These are phyloP conservation scores for Aspergillus campestris DNA, from an alignment of 495 filamentous ascomycete species.

Conservation along the genomic window DNA sequence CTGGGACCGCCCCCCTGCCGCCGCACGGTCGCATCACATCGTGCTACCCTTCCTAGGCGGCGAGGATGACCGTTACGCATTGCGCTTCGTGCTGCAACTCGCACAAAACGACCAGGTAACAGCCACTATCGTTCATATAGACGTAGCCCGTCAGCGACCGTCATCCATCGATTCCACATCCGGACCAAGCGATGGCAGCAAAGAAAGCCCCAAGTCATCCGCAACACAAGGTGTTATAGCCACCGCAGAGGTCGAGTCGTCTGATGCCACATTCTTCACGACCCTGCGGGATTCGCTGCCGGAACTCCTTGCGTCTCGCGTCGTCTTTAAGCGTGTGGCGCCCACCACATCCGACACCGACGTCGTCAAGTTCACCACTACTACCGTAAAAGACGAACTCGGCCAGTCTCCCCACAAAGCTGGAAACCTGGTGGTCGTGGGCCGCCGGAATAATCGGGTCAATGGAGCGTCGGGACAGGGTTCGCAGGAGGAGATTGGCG, in stretches of 20 bases:
- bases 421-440: constrained; percentile 72
- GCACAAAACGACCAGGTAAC: constrained; percentile 64
- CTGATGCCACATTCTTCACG: constrained; percentile 54
- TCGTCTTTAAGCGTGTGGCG: constrained; percentile 44
- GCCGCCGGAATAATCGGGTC: constrained; percentile 38
- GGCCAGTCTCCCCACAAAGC: constrained; percentile 55
- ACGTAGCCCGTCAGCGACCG: constrained; percentile 1
- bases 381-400: constrained; percentile 49
- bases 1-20: constrained; percentile 28
- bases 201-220: neutral
- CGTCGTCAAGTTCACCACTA: constrained; percentile 25
- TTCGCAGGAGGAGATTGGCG: constrained; percentile 19
- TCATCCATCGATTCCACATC: neutral
- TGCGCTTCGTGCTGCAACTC: constrained; percentile 74
- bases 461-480: constrained; percentile 6
- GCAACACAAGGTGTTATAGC: neutral
- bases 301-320: constrained; percentile 43
- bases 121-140: constrained; percentile 26
- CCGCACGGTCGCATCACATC: constrained; percentile 69
- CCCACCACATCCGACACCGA: constrained; percentile 7
- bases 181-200: neutral
- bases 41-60: constrained; percentile 86
- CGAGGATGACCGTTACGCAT: constrained; percentile 70
- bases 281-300: constrained; percentile 55
- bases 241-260: constrained; percentile 9